phyloP scores from a whole-genome alignment of 2,329 filamentous ascomycete genomes.

The Lomentospora prolificans region DNA sequence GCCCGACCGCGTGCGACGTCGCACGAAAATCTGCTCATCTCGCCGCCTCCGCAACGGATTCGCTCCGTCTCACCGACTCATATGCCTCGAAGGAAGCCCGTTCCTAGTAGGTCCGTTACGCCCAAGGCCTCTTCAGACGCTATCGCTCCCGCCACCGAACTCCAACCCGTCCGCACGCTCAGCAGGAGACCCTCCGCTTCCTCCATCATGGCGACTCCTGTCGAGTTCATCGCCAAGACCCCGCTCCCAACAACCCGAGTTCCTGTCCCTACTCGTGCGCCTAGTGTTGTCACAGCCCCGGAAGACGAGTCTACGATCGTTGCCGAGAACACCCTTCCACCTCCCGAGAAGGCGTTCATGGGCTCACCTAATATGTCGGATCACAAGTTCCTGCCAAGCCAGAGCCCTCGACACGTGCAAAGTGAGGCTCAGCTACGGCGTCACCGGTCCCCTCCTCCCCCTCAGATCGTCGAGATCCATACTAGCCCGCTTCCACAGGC shows the following conservation, averaged over 20 bases:
- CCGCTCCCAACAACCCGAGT: background rate
- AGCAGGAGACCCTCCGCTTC: background rate
- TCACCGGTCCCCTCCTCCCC: background rate
- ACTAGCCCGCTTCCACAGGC: background rate
- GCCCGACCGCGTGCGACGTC: background rate
- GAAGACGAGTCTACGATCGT: background rate
- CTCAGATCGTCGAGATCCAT: background rate
- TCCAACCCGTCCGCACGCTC: background rate
- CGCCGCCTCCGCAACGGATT: background rate
- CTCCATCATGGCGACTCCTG: background rate
- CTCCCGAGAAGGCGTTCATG: background rate
- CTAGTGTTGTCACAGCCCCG: background rate
- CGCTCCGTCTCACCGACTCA: background rate
- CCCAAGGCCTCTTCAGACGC: background rate
- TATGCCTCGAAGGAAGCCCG: conserved; percentile 2
- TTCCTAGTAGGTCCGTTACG: background rate
- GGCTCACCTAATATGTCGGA: background rate
- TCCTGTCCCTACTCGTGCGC: background rate
- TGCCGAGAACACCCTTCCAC: background rate
- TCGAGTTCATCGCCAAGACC: background rate
- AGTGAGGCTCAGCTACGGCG: background rate
- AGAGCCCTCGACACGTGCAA: background rate
- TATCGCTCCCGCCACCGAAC: background rate
- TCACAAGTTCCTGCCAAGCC: background rate
- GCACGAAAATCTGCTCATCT: background rate